Evolutionary conservation across 2,329 filamentous ascomycete species (phyloP), one percentile per base, ranked within the genome.

Genomic region (Nigrograna mackinnonii): DNA sequence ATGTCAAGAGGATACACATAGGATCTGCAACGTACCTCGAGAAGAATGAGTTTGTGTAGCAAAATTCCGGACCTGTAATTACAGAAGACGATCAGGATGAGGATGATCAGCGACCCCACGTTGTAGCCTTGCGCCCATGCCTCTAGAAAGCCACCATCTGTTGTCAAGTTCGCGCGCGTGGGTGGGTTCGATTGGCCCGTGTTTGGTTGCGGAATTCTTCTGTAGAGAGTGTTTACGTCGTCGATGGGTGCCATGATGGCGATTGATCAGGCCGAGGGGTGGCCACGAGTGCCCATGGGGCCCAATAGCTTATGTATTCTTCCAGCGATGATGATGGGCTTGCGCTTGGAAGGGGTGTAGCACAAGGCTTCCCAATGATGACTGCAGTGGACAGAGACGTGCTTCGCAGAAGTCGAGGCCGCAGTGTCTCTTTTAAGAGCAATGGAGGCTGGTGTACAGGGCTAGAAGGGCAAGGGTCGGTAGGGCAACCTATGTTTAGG

Each of bases 101-200:
- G 41, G 6, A 67, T 61, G 14, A 66, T 51, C 24, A 67, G 47
- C 32, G 58, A 61, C 12, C 64, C 64, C 3, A 66, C 64, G 21
- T 67, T 61, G 38, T 64, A 67, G n/a, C 64, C 64, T 47, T 67
- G 60, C 11, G 62, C 62, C 64, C 62, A 67, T 16, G 62, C 62
- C 35, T 67, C 64, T 18, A 67, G 41, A 34, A 63, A 57, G 0
- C 59, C 60, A 33, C 60, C 62, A 32, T 65, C 58, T 2, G 45
- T 47, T 3, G 49, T 51, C 30, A 67, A 45, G 21, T 57, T 60
- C 3, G 43, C 42, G 31, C 60, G 48, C 13, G 56, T 64, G 2
- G 62, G 60, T 13, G 59, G 55, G 33, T 57, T 57, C 6, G 55
- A 62, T 12, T 51, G 51, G 11, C 31, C 11, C 17, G 55, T 55